These are phyloP conservation scores for Pythium aphanidermatum DNA, from an alignment of 352 stramenopile genomes.

Conservation along the genomic window DNA sequence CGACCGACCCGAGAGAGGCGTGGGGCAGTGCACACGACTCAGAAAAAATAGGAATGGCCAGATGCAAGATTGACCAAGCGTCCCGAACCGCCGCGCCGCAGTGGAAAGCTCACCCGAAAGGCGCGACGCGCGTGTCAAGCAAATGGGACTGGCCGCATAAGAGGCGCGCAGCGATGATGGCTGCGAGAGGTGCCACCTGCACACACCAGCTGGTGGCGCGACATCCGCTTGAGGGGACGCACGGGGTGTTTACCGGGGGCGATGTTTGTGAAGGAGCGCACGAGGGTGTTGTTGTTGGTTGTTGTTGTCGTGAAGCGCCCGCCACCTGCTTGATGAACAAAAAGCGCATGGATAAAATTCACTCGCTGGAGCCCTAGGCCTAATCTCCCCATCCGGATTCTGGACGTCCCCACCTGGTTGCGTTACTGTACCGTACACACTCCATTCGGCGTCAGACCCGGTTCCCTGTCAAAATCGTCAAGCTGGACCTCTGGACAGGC, in stretches of 20 bases:
- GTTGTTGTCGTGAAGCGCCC: background rate
- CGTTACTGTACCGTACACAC: too few relatives aligned
- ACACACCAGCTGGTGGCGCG: background rate
- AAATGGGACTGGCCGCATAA: background rate
- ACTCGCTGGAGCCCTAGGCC: too few relatives aligned
- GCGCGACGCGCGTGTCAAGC: slow-evolving; percentile 1
- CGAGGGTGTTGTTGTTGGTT: too few relatives aligned
- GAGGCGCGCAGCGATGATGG: background rate
- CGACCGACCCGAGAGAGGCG: too few relatives aligned
- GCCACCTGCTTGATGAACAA: background rate
- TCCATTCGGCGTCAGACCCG: too few relatives aligned
- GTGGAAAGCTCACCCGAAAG: slow-evolving; percentile 2
- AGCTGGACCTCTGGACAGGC: background rate
- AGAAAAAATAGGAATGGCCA: slow-evolving; percentile 22
- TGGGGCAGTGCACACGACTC: slow-evolving; percentile 3
- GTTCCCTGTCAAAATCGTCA: too few relatives aligned
- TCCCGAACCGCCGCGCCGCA: too few relatives aligned
- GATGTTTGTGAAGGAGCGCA: slow-evolving; percentile 18
- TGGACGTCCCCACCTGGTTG: too few relatives aligned
- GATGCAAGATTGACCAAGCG: too few relatives aligned
- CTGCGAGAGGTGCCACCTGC: background rate
- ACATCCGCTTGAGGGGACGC: background rate
- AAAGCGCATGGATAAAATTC: background rate
- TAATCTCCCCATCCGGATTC: too few relatives aligned
- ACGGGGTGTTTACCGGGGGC: slow-evolving; percentile 8